Conservation (phyloP, 2,329 filamentous ascomycete species). For the Periconia sp. region DNA sequence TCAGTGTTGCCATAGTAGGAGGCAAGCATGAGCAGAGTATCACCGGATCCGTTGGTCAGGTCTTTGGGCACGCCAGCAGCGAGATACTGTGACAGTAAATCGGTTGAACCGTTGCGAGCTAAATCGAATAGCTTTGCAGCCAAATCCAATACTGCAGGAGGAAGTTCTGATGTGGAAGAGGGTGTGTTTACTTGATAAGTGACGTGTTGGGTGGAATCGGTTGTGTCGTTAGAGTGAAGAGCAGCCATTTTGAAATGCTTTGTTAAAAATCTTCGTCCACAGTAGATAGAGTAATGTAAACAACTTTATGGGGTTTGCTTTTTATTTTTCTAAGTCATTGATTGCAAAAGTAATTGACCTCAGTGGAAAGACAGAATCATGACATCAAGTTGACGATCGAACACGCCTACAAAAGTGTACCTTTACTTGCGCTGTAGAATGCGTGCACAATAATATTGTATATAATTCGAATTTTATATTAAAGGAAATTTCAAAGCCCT, state of each 20-base stretch:
- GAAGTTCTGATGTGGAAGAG: conserved; percentile 42
- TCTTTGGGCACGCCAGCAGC: conserved; percentile 67
- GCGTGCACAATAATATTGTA: too few relatives aligned
- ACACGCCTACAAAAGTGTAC: too few relatives aligned
- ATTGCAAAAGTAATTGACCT: too few relatives aligned
- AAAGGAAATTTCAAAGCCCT: too few relatives aligned
- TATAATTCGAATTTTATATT: too few relatives aligned
- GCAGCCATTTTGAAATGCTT: background rate
- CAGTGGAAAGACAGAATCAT: too few relatives aligned
- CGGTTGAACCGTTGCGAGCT: conserved; percentile 61
- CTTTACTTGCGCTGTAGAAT: too few relatives aligned
- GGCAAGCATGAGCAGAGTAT: conserved; percentile 74
- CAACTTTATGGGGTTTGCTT: too few relatives aligned
- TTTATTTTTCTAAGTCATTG: too few relatives aligned
- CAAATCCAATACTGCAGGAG: conserved; percentile 67
- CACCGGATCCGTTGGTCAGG: conserved; percentile 72
- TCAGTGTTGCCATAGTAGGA: conserved; percentile 68
- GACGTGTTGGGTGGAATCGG: background rate
- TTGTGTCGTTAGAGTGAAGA: conserved; percentile 6
- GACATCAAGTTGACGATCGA: too few relatives aligned
- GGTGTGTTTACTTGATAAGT: conserved; percentile 6
- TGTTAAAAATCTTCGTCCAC: background rate
- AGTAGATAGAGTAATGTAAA: too few relatives aligned
- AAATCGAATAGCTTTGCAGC: conserved; percentile 68
- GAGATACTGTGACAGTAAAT: conserved; percentile 64